Evolutionary conservation across 257 asterid genomes (phyloP).

Genomic region (Cynanchum wilfordii): DNA sequence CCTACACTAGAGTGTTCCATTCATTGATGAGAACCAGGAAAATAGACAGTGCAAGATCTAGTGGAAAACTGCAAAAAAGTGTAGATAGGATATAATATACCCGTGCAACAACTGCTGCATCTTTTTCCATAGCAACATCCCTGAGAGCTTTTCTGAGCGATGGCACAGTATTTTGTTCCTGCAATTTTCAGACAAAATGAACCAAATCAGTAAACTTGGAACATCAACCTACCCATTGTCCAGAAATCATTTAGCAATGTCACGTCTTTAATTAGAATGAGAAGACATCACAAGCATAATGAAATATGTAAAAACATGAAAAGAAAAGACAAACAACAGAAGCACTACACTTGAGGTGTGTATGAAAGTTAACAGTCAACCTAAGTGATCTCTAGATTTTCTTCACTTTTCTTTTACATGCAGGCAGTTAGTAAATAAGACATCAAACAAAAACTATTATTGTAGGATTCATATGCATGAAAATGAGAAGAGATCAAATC

Average conservation of each 20-base stretch:
- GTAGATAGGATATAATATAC: conserved; percentile 30
- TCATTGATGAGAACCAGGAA: conserved; percentile 16
- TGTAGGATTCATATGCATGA: background rate
- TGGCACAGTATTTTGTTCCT: conserved; percentile 87
- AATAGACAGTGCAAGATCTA: background rate
- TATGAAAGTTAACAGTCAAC: background rate
- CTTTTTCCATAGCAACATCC: conserved; percentile 99
- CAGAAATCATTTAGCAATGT: background rate
- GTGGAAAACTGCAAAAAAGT: conserved; percentile 9
- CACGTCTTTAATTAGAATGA: background rate
- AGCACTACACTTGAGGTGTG: background rate
- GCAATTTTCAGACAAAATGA: conserved; percentile 28
- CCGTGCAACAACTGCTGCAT: conserved; percentile 99
- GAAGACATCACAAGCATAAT: background rate
- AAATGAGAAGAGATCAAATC: conserved; percentile 13
- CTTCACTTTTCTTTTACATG: background rate
- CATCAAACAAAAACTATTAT: background rate
- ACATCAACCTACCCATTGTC: background rate
- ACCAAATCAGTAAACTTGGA: conserved; percentile 3
- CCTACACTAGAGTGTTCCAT: conserved; percentile 46
- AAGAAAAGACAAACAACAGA: background rate
- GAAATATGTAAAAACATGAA: background rate
- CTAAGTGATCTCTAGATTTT: background rate
- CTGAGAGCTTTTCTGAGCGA: conserved; percentile 81
- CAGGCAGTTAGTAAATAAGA: background rate